A percentile compares a stretch with the other conserved stretches of the same genome.
phyloP scores from a whole-genome alignment of 805 yeast species.

The Zygosaccharomyces siamensis region DNA sequence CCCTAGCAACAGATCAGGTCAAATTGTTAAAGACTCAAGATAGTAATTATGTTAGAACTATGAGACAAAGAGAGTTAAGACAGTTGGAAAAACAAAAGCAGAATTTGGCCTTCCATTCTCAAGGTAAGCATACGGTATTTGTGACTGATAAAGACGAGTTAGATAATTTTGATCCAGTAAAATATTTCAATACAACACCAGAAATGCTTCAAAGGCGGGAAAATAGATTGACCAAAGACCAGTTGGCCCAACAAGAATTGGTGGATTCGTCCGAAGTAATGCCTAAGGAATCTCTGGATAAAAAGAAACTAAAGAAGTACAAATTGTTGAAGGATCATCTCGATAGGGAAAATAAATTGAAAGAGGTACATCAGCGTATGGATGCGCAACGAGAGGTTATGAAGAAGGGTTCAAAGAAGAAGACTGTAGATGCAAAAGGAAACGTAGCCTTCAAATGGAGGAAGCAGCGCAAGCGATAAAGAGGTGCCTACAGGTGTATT shows the following conservation, averaged over 20 bases:
- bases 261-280: conserved; percentile 19
- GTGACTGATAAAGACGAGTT: conserved; percentile 60
- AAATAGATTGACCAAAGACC: conserved; percentile 62
- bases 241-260: conserved; percentile 42
- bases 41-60: conserved; percentile 73
- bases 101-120: conserved; percentile 46
- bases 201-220: conserved; percentile 58
- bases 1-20: conserved; percentile 66
- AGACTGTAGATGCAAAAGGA: conserved; percentile 62
- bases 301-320: conserved; percentile 57
- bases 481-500: neutral
- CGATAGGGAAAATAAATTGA: conserved; percentile 64
- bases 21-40: conserved; percentile 88
- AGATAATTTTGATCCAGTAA: conserved; percentile 56
- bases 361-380: conserved; percentile 64
- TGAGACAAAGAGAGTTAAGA: conserved; percentile 62
- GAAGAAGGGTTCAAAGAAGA: conserved; percentile 86
- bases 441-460: conserved; percentile 78
- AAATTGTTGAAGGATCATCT: conserved; percentile 57
- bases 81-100: conserved; percentile 52
- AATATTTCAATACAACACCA: conserved; percentile 65
- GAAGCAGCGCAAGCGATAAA: conserved; percentile 57
- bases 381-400: conserved; percentile 78
- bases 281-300: conserved; percentile 40
- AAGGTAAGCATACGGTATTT: conserved; percentile 79